Evolutionary conservation across 2,329 filamentous ascomycete species (phyloP).

Genomic region (Pseudopithomyces maydicus): DNA sequence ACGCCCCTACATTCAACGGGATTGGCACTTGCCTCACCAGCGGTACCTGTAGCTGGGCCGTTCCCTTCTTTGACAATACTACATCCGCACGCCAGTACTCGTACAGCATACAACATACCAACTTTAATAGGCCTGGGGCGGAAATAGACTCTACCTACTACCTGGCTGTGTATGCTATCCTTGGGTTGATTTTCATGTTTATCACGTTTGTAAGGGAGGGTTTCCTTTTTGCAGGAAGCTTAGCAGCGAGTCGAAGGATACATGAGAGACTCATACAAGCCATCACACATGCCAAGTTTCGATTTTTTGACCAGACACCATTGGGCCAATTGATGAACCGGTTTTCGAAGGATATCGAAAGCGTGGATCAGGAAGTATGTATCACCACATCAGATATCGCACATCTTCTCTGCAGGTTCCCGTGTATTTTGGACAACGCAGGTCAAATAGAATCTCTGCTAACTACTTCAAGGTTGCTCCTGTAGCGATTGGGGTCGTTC

Average conservation of each 20-base stretch:
- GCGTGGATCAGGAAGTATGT: conserved; percentile 87
- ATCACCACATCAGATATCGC: background rate
- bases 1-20: conserved; percentile 49
- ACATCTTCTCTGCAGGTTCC: background rate
- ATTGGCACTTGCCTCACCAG: conserved; percentile 55
- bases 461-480: conserved; percentile 60
- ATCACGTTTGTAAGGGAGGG: conserved; percentile 82
- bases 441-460: background rate
- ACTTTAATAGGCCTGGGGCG: conserved; percentile 42
- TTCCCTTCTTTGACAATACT: conserved; percentile 34
- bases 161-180: conserved; percentile 77
- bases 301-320: conserved; percentile 96
- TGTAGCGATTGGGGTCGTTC: conserved; percentile 77
- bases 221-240: conserved; percentile 89
- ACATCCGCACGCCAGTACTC: conserved; percentile 30
- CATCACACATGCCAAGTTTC: conserved; percentile 89
- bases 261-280: conserved; percentile 78
- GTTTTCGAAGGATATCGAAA: conserved; percentile 96
- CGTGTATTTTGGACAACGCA: background rate
- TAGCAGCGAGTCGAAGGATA: conserved; percentile 83
- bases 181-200: conserved; percentile 78
- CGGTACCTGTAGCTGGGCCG: conserved; percentile 56
- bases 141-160: conserved; percentile 85
- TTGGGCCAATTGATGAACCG: conserved; percentile 97
- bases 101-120: conserved; percentile 48